phyloP scores from a whole-genome alignment of 129 eudicot species.

The Pittosporum tobira region DNA sequence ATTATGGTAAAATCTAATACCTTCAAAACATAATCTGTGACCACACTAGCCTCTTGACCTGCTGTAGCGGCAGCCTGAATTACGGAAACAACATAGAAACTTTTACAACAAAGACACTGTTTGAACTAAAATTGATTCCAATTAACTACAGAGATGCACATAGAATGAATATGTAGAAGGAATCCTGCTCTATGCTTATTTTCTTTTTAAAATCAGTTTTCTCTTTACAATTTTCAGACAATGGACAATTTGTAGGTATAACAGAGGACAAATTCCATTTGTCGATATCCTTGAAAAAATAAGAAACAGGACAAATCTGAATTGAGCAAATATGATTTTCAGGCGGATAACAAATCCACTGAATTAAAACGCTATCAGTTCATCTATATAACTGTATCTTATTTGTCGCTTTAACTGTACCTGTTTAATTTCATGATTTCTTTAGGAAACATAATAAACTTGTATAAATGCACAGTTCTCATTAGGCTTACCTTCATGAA shows the following conservation, averaged over 20 bases:
- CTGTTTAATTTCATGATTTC: background rate
- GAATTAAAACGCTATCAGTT: background rate
- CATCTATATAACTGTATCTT: background rate
- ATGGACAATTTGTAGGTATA: no score
- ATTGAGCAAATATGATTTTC: background rate
- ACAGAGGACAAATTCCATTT: background rate
- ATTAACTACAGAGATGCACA: background rate
- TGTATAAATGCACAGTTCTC: background rate
- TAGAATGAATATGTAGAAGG: background rate
- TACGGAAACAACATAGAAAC: background rate
- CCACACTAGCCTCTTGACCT: constrained; percentile 56
- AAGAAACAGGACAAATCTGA: background rate
- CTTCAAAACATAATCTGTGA: constrained; percentile 73
- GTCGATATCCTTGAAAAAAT: background rate
- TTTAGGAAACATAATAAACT: background rate
- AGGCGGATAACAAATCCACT: background rate
- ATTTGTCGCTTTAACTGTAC: background rate
- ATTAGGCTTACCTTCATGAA: constrained; percentile 56
- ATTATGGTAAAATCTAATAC: constrained; percentile 14
- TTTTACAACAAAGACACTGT: background rate
- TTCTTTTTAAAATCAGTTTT: no score
- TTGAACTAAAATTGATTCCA: background rate
- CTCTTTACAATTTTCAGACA: no score
- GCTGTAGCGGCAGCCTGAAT: constrained; percentile 52
- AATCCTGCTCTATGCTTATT: background rate